Conservation (phyloP, 2,329 filamentous ascomycete species). For the Pseudogymnoascus sp. region DNA sequence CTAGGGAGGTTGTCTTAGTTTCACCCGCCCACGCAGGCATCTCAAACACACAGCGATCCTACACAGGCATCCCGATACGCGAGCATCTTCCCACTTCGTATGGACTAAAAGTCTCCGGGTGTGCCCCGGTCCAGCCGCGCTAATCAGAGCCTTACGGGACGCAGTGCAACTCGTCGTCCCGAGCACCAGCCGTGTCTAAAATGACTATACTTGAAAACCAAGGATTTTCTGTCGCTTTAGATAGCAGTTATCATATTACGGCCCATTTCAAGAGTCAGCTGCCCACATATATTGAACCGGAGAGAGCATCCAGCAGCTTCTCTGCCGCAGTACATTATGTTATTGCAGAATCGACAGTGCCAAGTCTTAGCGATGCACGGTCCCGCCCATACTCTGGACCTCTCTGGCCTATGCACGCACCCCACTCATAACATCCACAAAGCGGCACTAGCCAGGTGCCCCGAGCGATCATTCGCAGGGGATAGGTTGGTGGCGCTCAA, state of each 20-base stretch:
- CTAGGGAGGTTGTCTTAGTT: not conserved
- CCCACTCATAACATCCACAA: not conserved
- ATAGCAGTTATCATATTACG: not conserved
- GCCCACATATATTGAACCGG: not conserved
- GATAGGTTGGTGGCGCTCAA: not conserved
- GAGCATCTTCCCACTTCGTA: not conserved
- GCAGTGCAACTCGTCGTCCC: not conserved
- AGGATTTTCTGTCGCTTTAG: not conserved
- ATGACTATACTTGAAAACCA: not conserved
- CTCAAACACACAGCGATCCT: not conserved
- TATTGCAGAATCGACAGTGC: not conserved
- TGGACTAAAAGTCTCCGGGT: not conserved
- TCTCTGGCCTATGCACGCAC: not conserved
- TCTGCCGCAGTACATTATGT: not conserved
- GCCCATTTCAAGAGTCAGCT: not conserved
- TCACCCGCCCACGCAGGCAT: not conserved
- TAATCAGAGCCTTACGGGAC: not conserved
- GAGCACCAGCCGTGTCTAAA: not conserved
- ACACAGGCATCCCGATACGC: not conserved
- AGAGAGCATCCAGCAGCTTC: not conserved
- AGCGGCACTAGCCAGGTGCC: not conserved
- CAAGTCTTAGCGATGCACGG: not conserved
- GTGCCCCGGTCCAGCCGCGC: not conserved
- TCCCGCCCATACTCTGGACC: not conserved
- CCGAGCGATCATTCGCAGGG: slow-evolving; percentile 1